Evolutionary conservation across 169 alveolate genomes (phyloP).

Genomic region (Eimeria falciformis): DNA sequence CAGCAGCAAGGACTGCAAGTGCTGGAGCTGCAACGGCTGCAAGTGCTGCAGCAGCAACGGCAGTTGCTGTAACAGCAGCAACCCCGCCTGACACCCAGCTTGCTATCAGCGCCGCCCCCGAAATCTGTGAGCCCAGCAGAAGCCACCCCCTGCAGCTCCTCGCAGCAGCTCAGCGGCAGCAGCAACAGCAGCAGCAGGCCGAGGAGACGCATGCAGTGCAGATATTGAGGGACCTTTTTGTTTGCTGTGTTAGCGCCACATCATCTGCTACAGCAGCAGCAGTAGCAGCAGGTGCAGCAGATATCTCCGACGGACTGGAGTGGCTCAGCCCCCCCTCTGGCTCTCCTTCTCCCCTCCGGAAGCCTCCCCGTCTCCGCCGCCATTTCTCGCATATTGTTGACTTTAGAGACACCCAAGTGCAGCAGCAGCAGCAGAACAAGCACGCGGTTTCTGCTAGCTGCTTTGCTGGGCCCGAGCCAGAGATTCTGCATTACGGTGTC

Average conservation of each 20-base stretch:
- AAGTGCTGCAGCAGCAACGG: slow-evolving; percentile 14
- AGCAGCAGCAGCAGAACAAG: slow-evolving; percentile 23
- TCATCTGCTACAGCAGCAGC: not conserved
- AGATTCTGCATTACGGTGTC: not conserved
- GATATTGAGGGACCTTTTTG: not conserved
- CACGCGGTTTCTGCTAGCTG: not conserved
- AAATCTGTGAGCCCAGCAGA: not conserved
- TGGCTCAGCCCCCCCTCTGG: not conserved
- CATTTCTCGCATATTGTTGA: not conserved
- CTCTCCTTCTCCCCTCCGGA: not conserved
- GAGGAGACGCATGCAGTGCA: not conserved
- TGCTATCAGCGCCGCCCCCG: not conserved
- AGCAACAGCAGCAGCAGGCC: not conserved
- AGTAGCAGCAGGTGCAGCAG: slow-evolving; percentile 12
- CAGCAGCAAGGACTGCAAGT: not conserved
- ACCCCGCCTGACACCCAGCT: not conserved
- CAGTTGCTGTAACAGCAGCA: not conserved
- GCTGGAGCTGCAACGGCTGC: slow-evolving; percentile 2
- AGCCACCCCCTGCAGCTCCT: not conserved
- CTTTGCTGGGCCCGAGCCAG: not conserved
- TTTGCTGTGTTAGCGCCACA: not conserved
- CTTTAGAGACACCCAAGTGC: not conserved
- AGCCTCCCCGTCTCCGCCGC: not conserved
- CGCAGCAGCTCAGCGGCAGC: not conserved
- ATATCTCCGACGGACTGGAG: not conserved